Conservation (phyloP, 2,329 filamentous ascomycete species). For the Lachnellula cervina region DNA sequence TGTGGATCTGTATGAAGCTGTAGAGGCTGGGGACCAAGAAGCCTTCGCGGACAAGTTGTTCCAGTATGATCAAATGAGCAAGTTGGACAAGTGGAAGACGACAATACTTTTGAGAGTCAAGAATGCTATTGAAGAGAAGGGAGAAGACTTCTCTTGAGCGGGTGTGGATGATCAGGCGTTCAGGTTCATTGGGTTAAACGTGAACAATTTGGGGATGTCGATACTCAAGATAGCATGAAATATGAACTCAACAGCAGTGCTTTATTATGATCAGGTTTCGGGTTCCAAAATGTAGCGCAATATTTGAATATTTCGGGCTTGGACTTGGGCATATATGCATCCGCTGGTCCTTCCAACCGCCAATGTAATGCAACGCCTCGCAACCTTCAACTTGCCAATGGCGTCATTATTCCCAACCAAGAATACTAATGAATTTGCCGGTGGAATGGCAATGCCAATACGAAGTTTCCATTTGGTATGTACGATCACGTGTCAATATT, state of each 20-base stretch:
- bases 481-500: neutral
- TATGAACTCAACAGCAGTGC: too few relatives aligned
- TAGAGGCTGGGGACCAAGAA: slow-evolving; percentile 76
- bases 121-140: slow-evolving; percentile 69
- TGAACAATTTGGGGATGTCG: neutral
- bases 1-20: slow-evolving; percentile 66
- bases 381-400: too few relatives aligned
- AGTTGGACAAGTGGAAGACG: slow-evolving; percentile 97
- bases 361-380: too few relatives aligned
- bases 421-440: too few relatives aligned
- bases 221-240: neutral
- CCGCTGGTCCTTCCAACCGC: too few relatives aligned
- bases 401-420: too few relatives aligned
- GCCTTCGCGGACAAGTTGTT: slow-evolving; percentile 80
- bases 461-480: neutral
- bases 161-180: slow-evolving; percentile 2
- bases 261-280: too few relatives aligned
- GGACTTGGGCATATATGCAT: too few relatives aligned
- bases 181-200: slow-evolving; percentile 6
- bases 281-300: too few relatives aligned
- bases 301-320: too few relatives aligned
- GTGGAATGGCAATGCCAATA: neutral
- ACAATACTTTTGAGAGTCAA: slow-evolving; percentile 78
- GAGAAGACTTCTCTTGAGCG: slow-evolving; percentile 60
- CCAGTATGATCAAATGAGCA: slow-evolving; percentile 87